A percentile compares a stretch with the other conserved stretches of the same genome.
Evolutionary conservation across 2,329 filamentous ascomycete genomes (phyloP).

Genomic region (Coleophoma cylindrospora): DNA sequence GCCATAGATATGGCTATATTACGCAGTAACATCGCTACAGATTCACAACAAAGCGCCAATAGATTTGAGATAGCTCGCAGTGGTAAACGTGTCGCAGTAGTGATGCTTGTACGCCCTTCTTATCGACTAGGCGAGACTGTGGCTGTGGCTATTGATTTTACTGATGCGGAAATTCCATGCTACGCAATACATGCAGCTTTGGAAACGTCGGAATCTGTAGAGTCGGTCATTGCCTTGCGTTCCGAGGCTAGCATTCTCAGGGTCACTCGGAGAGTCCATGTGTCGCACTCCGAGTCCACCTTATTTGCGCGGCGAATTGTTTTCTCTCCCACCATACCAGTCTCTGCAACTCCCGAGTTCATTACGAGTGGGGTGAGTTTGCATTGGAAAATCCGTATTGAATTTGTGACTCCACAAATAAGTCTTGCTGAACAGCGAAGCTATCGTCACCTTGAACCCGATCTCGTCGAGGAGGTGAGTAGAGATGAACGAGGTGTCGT

Average conservation of each 20-base stretch:
- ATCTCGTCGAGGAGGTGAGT: slow-evolving; percentile 72
- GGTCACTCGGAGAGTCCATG: slow-evolving; percentile 78
- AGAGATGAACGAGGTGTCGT: slow-evolving; percentile 75
- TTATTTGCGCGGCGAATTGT: slow-evolving; percentile 74
- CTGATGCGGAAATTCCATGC: slow-evolving; percentile 69
- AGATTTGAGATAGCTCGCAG: slow-evolving; percentile 93
- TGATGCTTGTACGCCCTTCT: slow-evolving; percentile 82
- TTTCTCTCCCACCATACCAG: slow-evolving; percentile 80
- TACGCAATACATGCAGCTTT: slow-evolving; percentile 81
- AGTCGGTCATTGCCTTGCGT: slow-evolving; percentile 73
- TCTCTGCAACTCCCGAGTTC: slow-evolving; percentile 82
- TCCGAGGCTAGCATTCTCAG: slow-evolving; percentile 82
- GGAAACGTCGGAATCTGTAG: slow-evolving; percentile 82
- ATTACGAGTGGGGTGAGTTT: slow-evolving; percentile 83
- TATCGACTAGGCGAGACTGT: slow-evolving; percentile 88
- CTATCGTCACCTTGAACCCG: slow-evolving; percentile 8
- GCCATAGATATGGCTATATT: slow-evolving; percentile 89
- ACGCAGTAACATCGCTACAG: slow-evolving; percentile 65
- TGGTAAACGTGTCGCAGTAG: slow-evolving; percentile 83
- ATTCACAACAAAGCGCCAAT: slow-evolving; percentile 77
- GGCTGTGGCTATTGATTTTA: slow-evolving; percentile 79
- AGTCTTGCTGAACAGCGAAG: too few species aligned
- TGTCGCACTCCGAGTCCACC: slow-evolving; percentile 73
- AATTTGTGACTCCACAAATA: slow-evolving; percentile 76
- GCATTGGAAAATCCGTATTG: slow-evolving; percentile 84